Evolutionary conservation across 2,329 filamentous ascomycete genomes (phyloP).

Genomic region (Chaetoscypha palmicola): DNA sequence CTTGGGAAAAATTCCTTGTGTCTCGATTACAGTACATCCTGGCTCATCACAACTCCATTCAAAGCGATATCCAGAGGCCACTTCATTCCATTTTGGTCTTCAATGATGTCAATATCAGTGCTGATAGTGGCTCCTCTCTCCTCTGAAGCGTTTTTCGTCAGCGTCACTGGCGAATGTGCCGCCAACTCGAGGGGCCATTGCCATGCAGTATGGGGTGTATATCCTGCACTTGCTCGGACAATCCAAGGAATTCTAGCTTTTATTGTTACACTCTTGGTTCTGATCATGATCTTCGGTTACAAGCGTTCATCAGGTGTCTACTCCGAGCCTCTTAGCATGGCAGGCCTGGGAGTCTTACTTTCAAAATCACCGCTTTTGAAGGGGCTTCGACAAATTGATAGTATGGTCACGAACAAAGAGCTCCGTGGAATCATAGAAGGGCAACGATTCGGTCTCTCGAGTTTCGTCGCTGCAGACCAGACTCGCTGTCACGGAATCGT

Average conservation of each 20-base stretch:
- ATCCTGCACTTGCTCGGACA: conserved; percentile 14
- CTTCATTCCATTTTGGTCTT: conserved; percentile 15
- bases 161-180: conserved; percentile 11
- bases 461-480: conserved; percentile 7
- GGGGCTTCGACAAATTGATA: conserved; percentile 16
- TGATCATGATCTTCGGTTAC: conserved; percentile 12
- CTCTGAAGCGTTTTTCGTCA: conserved; percentile 16
- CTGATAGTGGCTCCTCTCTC: conserved; percentile 17
- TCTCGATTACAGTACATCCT: conserved; percentile 14
- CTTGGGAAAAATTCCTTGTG: conserved; percentile 33
- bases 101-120: conserved; percentile 12
- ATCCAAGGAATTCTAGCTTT: conserved; percentile 22
- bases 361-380: conserved; percentile 19
- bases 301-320: conserved; percentile 19
- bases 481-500: conserved; percentile 13
- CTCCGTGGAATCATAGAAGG: conserved; percentile 8
- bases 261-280: conserved; percentile 16
- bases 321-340: conserved; percentile 23
- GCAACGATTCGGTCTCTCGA: conserved; percentile 7
- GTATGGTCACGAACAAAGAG: conserved; percentile 5
- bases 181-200: conserved; percentile 6
- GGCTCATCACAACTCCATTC: conserved; percentile 11
- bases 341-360: conserved; percentile 18
- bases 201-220: conserved; percentile 15
- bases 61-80: conserved; percentile 15